Conservation (phyloP, 108 stramenopile genomes). For the Cyclotella atomus region DNA sequence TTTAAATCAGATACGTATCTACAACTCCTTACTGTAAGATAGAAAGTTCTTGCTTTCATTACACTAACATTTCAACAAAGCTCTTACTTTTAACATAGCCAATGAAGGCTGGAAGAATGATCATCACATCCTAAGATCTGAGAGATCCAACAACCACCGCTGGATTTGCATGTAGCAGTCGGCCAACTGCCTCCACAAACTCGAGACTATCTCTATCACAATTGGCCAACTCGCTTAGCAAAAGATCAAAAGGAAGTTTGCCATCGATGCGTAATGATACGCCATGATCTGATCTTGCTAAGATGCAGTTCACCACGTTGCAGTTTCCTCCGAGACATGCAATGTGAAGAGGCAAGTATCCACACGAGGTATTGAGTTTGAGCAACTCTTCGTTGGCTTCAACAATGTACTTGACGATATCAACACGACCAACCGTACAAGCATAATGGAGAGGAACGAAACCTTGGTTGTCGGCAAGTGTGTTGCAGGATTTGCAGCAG, state of each 20-base stretch:
- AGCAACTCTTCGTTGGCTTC: background rate
- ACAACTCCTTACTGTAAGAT: too few relatives aligned
- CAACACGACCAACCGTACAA: background rate
- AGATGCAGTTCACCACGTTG: background rate
- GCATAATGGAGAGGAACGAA: conserved; percentile 10
- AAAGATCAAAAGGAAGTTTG: background rate
- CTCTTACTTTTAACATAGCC: too few relatives aligned
- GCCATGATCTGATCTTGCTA: background rate
- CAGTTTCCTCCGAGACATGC: background rate
- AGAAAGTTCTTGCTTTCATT: too few relatives aligned
- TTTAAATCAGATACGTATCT: too few relatives aligned
- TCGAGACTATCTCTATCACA: conserved; percentile 3
- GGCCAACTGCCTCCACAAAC: background rate
- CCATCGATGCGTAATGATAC: background rate
- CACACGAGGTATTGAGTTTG: background rate
- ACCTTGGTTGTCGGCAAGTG: background rate
- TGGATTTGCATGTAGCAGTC: conserved; percentile 28
- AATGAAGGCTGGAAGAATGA: too few relatives aligned
- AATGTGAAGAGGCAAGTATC: conserved; percentile 1
- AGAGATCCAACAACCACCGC: too few relatives aligned
- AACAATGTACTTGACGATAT: conserved; percentile 1
- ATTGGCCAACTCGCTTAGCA: background rate
- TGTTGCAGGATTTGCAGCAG: background rate
- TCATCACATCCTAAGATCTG: too few relatives aligned
- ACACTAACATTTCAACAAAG: too few relatives aligned